phyloP scores from a whole-genome alignment of 106 monocot species.

The Cymbidium sinense region DNA sequence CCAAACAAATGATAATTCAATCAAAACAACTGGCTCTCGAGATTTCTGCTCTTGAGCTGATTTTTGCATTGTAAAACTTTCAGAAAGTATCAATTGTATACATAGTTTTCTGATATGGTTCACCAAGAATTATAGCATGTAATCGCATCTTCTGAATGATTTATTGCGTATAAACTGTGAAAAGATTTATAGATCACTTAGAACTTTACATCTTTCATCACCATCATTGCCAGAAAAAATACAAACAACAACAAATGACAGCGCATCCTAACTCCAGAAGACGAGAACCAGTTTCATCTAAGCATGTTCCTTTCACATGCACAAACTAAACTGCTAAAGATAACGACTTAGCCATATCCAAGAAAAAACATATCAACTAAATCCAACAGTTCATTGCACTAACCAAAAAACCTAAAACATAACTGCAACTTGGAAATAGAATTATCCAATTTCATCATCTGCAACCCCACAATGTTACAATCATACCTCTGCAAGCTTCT shows the following conservation, averaged over 20 bases:
- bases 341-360: too few species aligned
- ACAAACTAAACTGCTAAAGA: too few species aligned
- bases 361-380: too few species aligned
- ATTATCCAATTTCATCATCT: not conserved
- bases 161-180: not conserved
- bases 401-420: not conserved
- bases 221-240: conserved; percentile 1
- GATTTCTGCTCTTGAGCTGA: not conserved
- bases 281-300: not conserved
- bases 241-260: not conserved
- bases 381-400: not conserved
- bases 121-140: not conserved
- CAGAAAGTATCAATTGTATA: not conserved
- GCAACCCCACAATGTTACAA: not conserved
- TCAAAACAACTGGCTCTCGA: not conserved
- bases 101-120: not conserved
- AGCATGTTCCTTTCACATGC: too few species aligned
- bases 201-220: not conserved
- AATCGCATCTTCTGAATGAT: not conserved
- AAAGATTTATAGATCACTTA: not conserved
- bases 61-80: not conserved
- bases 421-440: not conserved
- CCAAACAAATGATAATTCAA: not conserved
- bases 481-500: conserved; percentile 4
- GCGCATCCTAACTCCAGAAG: not conserved